These are phyloP conservation scores for Colletotrichum viniferum DNA, from an alignment of 2,329 filamentous ascomycete species.

Conservation along the genomic window DNA sequence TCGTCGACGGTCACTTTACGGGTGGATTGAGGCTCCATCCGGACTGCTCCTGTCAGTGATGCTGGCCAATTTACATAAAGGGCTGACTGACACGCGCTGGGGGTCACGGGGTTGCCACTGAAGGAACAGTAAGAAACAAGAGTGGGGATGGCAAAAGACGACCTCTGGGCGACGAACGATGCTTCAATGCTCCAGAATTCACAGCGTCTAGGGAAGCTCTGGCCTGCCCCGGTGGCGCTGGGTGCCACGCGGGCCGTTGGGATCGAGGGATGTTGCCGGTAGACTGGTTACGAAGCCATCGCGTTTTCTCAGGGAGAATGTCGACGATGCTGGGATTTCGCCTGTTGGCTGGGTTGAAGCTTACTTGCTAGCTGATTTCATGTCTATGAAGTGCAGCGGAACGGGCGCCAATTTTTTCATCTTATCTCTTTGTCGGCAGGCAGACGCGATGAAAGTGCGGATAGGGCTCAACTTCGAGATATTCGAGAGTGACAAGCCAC, in stretches of 20 bases:
- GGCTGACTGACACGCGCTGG: background rate
- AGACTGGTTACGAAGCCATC: background rate
- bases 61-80: background rate
- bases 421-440: background rate
- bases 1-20: background rate
- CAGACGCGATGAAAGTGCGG: background rate
- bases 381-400: background rate
- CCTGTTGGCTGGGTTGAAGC: background rate
- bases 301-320: background rate
- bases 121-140: background rate
- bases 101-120: background rate
- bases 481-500: background rate
- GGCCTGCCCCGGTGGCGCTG: background rate
- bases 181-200: background rate
- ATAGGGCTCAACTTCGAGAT: background rate
- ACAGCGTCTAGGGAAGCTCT: background rate
- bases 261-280: background rate
- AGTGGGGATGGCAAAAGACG: background rate
- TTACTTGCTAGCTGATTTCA: background rate
- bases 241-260: background rate
- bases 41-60: background rate
- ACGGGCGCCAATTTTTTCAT: background rate
- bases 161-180: background rate
- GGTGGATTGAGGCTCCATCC: background rate
- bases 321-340: background rate